A percentile compares a stretch with the other conserved stretches of the same genome.
These are phyloP conservation scores for Linum usitatissimum DNA, from an alignment of 345 rosid species.

Conservation along the genomic window DNA sequence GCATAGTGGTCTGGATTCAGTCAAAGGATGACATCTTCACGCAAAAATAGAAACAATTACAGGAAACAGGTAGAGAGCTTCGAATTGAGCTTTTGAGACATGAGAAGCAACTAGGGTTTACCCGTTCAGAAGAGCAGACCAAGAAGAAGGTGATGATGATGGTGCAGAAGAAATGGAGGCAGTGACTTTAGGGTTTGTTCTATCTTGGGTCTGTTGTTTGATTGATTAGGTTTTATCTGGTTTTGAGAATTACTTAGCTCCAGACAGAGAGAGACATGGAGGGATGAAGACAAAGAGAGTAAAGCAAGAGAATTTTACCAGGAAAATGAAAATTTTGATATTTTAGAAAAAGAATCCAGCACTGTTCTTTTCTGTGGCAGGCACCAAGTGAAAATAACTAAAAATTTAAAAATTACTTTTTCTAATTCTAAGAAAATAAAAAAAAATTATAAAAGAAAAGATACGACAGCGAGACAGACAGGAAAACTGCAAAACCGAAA, in stretches of 20 bases:
- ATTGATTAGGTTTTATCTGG: conserved; percentile 34
- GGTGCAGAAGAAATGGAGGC: conserved; percentile 4
- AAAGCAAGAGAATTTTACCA: conserved; percentile 29
- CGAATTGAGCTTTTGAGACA: conserved; percentile 19
- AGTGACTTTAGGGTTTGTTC: conserved; percentile 27
- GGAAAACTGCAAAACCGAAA: too few species aligned
- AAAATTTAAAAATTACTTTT: neutral
- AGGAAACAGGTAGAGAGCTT: conserved; percentile 15
- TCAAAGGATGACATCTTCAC: conserved; percentile 18
- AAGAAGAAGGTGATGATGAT: conserved; percentile 1
- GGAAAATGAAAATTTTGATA: conserved; percentile 19
- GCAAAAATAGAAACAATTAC: conserved; percentile 21
- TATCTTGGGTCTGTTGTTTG: conserved; percentile 10
- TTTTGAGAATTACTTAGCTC: conserved; percentile 29
- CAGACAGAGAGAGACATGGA: conserved; percentile 17
- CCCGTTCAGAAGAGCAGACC: neutral
- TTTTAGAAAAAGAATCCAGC: conserved; percentile 13
- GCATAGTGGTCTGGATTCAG: conserved; percentile 43
- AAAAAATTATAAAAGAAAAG: neutral
- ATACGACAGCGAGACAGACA: too few species aligned
- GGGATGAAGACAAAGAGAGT: conserved; percentile 11
- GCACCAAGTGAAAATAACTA: conserved; percentile 1
- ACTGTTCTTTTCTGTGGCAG: neutral
- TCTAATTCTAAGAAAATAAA: neutral
- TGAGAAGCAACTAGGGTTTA: conserved; percentile 24